Evolutionary conservation across 345 rosid species (phyloP), one percentile per base, ranked within the genome.

Genomic region (Acer saccharum): DNA sequence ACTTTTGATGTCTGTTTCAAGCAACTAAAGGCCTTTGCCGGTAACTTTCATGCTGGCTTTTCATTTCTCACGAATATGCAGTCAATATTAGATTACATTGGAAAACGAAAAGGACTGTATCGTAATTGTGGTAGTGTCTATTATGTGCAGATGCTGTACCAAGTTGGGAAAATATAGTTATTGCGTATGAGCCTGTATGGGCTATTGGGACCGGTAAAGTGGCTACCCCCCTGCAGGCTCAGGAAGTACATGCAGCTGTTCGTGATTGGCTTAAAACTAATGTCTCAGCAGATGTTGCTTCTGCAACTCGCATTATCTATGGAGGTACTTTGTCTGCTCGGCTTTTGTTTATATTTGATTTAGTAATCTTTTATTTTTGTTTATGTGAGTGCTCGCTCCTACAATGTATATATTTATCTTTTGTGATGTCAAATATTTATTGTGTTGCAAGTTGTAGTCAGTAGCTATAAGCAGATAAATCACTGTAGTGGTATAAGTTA

Each of bases 181-280:
- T 96, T 75, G 99, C 99, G 2, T 96, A 96, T 69, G 99, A 96
- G 84, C 98, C 99, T 69, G 98, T 96, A 35, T 96, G 99, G 99
- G 99, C 99, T 77, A 96, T 96, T 81, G 99, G 98, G 76, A 94
- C 98, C 64, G 99, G 99, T 76, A 94, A 94, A 78, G 99, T 96
- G 77, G 98, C 99, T 71, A 84, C 97, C 27, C 98, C 99, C 1
- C 84, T 79, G 81, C 99, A 96, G 83, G 98, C 99, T 76, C 97
- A 94, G 81, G 99, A 94, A 88, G 98, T 96, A 64, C 98, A 96
- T 80, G 89, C 83, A 44, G 94, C 98, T 83, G 80, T 89, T 39
- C 98, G 98, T 9, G 93, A 85, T 79, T 96, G 99, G 99, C 99
- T 96, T 77, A 89, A 91, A 83, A 86, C 88, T 83, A 96, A 91